Evolutionary conservation across 768 basidiomycete species (phyloP), one percentile per base, ranked within the genome.

Genomic region (Coprinellus aureogranulatus): DNA sequence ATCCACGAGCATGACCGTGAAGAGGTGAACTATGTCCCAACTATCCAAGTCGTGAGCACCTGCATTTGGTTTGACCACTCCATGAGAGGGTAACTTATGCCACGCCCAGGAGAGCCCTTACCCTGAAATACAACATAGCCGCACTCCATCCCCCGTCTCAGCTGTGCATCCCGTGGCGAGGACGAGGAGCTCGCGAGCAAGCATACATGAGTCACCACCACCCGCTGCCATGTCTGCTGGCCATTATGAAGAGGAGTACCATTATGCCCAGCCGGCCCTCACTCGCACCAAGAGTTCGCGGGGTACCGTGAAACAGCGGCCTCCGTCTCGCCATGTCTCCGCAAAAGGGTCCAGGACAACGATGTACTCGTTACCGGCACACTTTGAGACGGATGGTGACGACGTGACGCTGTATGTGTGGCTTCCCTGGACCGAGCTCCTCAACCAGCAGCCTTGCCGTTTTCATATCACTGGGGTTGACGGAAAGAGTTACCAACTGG

Each of bases 381-480:
- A 30, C 22, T 58, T 58, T 31, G 50, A 58, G 46, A 14, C 22
- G 41, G 57, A 52, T 27, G 51, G 51, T 4, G 57, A 58, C 51
- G 51, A 58, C 39, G 46, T 58, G 20, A 46, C 52, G 28, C 23
- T 48, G 25, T 25, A 47, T 9, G 57, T 58, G 4, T 58, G 41
- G 40, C 48, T 58, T 9, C 57, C 49, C 4, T 58, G 57, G 57
- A 58, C 30, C 1, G 57, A 58, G 6, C 18, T 49, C 12, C 51
- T 58, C 14, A 46, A 58, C 18, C 27, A 46, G 30, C 16, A 9
- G 12, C 57, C 57, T 28, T 58, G 57, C 27, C 39, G 26, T 4
- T 58, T 58, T 49, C 50, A 58, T 27, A 51, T 58, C 20, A 47
- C 26, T 4, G 57, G 57, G 10, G 28, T 47, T 1, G 25, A 53